A percentile compares a stretch with the other conserved stretches of the same genome.
Conservation (phyloP, 768 basidiomycete genomes). For the Mycena alexandri region DNA sequence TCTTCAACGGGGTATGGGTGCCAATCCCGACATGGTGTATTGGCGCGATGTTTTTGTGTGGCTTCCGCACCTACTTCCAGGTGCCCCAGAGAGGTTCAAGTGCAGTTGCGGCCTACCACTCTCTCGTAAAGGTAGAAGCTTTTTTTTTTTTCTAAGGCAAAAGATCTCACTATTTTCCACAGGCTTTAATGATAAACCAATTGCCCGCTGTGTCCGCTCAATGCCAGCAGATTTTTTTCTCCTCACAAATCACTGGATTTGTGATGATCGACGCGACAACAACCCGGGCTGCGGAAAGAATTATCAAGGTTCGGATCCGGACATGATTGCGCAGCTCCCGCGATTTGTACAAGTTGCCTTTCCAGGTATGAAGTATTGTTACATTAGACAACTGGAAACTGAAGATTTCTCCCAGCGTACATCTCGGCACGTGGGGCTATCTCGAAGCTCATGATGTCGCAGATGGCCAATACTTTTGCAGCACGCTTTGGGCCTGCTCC, state of each 20-base stretch:
- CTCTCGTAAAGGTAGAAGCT: constrained; percentile 24
- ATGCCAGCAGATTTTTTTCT: constrained; percentile 32
- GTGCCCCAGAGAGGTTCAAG: constrained; percentile 23
- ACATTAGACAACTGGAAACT: too few species aligned
- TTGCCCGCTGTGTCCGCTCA: constrained; percentile 33
- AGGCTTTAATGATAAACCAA: constrained; percentile 34
- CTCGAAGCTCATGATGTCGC: constrained; percentile 18
- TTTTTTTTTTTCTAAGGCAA: background rate
- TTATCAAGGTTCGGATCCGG: constrained; percentile 32
- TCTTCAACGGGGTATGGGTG: background rate
- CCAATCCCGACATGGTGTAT: background rate
- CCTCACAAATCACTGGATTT: constrained; percentile 31
- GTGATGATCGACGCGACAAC: constrained; percentile 9
- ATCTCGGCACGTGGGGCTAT: constrained; percentile 15
- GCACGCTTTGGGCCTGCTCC: constrained; percentile 20
- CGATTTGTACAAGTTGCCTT: constrained; percentile 26
- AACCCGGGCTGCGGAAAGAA: constrained; percentile 22
- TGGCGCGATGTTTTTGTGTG: constrained; percentile 12
- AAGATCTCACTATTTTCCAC: background rate
- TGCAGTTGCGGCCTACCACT: constrained; percentile 23
- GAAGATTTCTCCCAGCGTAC: background rate
- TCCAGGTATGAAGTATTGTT: constrained; percentile 1
- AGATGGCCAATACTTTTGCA: constrained; percentile 24
- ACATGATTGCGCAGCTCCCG: constrained; percentile 34
- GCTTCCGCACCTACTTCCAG: constrained; percentile 14